phyloP scores from a whole-genome alignment of 495 filamentous ascomycete genomes.

The Cercophora sp. region DNA sequence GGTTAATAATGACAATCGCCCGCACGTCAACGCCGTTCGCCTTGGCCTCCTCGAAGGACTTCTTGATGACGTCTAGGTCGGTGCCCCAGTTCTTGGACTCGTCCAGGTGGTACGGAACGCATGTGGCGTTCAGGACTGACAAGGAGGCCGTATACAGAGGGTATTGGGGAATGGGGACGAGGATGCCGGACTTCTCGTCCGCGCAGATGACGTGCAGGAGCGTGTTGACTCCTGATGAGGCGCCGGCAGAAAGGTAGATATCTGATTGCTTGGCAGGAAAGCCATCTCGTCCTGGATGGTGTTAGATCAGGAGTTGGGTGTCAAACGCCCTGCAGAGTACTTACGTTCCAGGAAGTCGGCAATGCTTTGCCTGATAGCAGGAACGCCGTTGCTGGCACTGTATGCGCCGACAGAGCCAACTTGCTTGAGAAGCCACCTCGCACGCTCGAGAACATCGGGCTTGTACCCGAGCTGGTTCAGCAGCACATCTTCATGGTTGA shows the following conservation, averaged over 20 bases:
- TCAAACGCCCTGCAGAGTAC: conserved; percentile 17
- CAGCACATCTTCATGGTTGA: conserved; percentile 71
- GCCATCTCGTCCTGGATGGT: conserved; percentile 78
- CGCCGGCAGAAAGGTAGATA: conserved; percentile 85
- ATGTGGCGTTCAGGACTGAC: conserved; percentile 74
- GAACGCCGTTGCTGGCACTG: conserved; percentile 86
- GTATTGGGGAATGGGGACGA: conserved; percentile 96
- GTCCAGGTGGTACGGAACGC: conserved; percentile 89
- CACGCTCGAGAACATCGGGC: conserved; percentile 80
- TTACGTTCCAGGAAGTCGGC: conserved; percentile 85
- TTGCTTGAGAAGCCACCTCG: conserved; percentile 69
- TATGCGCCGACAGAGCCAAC: conserved; percentile 94
- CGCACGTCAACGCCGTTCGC: conserved; percentile 76
- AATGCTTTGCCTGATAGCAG: conserved; percentile 79
- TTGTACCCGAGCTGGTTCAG: conserved; percentile 73
- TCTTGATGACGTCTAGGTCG: conserved; percentile 68
- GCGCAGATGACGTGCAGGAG: conserved; percentile 86
- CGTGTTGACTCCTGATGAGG: conserved; percentile 90
- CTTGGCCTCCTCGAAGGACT: conserved; percentile 66
- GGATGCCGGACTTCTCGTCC: conserved; percentile 70
- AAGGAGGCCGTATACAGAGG: conserved; percentile 96
- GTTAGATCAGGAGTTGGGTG: no score
- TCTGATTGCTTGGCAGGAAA: conserved; percentile 71
- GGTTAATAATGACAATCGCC: conserved; percentile 95
- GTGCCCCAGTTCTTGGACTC: conserved; percentile 85